Evolutionary conservation across 306 rosid species (phyloP).

Genomic region (Arachis stenosperma): DNA sequence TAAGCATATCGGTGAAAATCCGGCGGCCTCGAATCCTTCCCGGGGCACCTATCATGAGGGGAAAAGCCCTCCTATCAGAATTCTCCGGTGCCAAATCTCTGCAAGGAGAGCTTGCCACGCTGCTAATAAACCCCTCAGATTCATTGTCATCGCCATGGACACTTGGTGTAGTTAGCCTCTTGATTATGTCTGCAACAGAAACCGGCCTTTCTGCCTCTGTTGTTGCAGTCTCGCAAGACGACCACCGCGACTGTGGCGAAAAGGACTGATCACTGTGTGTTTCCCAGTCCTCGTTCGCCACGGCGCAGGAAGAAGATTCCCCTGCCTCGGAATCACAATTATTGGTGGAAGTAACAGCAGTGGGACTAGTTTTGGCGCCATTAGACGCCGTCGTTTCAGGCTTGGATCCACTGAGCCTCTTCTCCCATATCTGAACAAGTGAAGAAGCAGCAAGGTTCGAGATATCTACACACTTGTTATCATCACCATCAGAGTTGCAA

Average conservation of each 20-base stretch:
- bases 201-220: slow-evolving; percentile 25
- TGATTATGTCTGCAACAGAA: slow-evolving; percentile 72
- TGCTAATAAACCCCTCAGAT: slow-evolving; percentile 43
- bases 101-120: slow-evolving; percentile 43
- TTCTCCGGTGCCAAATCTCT: slow-evolving; percentile 38
- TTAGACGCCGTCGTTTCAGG: not conserved
- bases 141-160: slow-evolving; percentile 48
- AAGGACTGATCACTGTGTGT: slow-evolving; percentile 43
- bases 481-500: slow-evolving; percentile 32
- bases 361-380: slow-evolving; percentile 36
- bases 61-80: slow-evolving; percentile 39
- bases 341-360: not conserved
- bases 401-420: slow-evolving; percentile 55
- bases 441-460: slow-evolving; percentile 72
- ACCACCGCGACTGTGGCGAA: slow-evolving; percentile 33
- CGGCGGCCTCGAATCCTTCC: slow-evolving; percentile 68
- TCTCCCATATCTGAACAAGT: slow-evolving; percentile 93
- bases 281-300: slow-evolving; percentile 54
- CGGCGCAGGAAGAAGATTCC: slow-evolving; percentile 31
- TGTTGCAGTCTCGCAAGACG: slow-evolving; percentile 40
- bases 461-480: slow-evolving; percentile 21
- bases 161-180: slow-evolving; percentile 51
- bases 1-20: slow-evolving; percentile 69
- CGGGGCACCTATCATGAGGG: slow-evolving; percentile 44
- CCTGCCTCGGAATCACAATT: slow-evolving; percentile 43